Conservation (phyloP, 768 basidiomycete species). For the Leccinum boreale region DNA sequence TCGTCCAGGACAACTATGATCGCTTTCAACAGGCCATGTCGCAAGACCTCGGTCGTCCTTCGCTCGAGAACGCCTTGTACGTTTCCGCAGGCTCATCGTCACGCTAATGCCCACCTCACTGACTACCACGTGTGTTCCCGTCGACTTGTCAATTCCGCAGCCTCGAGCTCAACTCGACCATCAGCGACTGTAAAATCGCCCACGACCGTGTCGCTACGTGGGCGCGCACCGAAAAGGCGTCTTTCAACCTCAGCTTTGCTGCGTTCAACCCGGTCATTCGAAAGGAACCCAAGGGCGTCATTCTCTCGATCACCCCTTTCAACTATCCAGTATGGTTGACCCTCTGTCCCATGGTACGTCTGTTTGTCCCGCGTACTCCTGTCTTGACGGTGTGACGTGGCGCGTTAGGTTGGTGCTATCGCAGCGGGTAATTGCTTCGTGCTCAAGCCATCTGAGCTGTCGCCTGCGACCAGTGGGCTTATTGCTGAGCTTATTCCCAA, state of each 20-base stretch:
- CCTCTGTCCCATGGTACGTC: constrained; percentile 53
- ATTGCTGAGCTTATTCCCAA: constrained; percentile 67
- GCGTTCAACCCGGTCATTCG: constrained; percentile 61
- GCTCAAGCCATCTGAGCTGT: constrained; percentile 75
- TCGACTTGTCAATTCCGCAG: constrained; percentile 33
- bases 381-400: neutral
- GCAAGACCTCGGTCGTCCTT: constrained; percentile 62
- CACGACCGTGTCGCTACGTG: constrained; percentile 70
- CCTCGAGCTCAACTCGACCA: constrained; percentile 54
- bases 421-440: constrained; percentile 73
- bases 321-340: constrained; percentile 69
- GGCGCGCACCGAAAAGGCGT: constrained; percentile 60
- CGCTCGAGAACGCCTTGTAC: constrained; percentile 54
- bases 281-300: constrained; percentile 76
- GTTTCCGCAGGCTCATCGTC: constrained; percentile 12
- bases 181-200: constrained; percentile 53
- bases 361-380: neutral
- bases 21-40: constrained; percentile 57
- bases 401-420: constrained; percentile 58
- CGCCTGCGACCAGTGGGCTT: constrained; percentile 52
- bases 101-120: neutral
- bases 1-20: constrained; percentile 68
- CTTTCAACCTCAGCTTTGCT: constrained; percentile 53
- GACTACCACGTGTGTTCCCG: neutral
- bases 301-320: constrained; percentile 69